phyloP scores from a whole-genome alignment of 441 rosid genomes.

The Macaranga tanarius region DNA sequence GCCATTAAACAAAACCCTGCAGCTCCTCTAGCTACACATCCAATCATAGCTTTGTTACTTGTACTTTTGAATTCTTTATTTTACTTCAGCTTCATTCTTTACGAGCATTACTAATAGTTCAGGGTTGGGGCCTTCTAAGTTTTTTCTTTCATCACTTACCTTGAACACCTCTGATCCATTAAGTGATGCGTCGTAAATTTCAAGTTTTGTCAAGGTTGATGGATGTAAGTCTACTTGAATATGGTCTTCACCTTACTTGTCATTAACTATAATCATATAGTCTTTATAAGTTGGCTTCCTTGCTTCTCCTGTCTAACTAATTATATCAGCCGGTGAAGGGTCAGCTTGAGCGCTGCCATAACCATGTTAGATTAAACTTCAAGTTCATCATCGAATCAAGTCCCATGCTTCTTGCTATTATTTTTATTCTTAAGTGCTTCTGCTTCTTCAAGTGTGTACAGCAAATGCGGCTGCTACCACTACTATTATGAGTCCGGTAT shows the following conservation, averaged over 20 bases:
- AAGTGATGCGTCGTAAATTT: conserved; percentile 46
- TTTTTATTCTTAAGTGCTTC: no score
- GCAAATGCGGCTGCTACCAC: no score
- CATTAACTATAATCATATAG: no score
- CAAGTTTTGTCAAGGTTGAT: conserved; percentile 33
- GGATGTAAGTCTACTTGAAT: no score
- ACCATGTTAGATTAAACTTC: conserved; percentile 64
- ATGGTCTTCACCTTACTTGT: no score
- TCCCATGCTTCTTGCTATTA: conserved; percentile 61
- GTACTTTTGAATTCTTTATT: conserved; percentile 3
- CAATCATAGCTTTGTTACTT: conserved; percentile 28
- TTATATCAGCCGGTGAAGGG: conserved; percentile 45
- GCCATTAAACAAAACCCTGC: conserved; percentile 48
- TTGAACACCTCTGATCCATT: conserved; percentile 78
- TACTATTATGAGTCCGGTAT: no score
- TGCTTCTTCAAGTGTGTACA: no score
- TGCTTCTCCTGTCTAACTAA: conserved; percentile 40
- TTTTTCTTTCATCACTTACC: conserved; percentile 34
- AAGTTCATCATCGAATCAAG: conserved; percentile 28
- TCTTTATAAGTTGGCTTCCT: conserved; percentile 48
- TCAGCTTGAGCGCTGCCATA: conserved; percentile 44
- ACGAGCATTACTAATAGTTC: conserved; percentile 46
- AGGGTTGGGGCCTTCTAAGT: conserved; percentile 62
- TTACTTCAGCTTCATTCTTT: conserved; percentile 18
- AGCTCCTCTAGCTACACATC: conserved; percentile 55